phyloP scores from a whole-genome alignment of 805 yeast species.

The Candida mattraensis region DNA sequence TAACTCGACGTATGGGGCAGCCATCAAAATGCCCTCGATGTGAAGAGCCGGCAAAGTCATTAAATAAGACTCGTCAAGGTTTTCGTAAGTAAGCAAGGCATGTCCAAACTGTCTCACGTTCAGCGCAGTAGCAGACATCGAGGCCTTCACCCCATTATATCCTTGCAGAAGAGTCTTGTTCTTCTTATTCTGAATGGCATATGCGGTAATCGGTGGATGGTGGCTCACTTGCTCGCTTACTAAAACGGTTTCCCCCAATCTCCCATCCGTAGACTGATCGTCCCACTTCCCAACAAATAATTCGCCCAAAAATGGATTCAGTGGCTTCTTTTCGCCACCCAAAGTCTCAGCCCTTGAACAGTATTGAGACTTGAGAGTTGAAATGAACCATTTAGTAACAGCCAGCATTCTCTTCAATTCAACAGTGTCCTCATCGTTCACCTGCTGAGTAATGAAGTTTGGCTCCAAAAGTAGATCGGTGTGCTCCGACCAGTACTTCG shows the following conservation, averaged over 20 bases:
- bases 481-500: conserved; percentile 95
- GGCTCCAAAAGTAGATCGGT: conserved; percentile 82
- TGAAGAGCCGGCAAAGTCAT: conserved; percentile 93
- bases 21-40: conserved; percentile 88
- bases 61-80: conserved; percentile 65
- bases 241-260: conserved; percentile 72
- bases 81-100: conserved; percentile 67
- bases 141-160: conserved; percentile 84
- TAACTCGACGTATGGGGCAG: conserved; percentile 91
- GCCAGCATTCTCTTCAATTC: conserved; percentile 70
- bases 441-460: conserved; percentile 41
- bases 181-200: conserved; percentile 72
- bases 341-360: conserved; percentile 86
- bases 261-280: conserved; percentile 46
- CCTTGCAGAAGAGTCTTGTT: conserved; percentile 76
- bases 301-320: conserved; percentile 96
- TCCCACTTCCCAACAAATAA: conserved; percentile 88
- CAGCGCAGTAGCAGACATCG: conserved; percentile 72
- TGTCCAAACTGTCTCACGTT: conserved; percentile 93
- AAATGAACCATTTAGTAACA: conserved; percentile 87
- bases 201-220: conserved; percentile 98
- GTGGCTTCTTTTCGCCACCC: conserved; percentile 97
- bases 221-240: conserved; percentile 93
- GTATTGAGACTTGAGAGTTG: conserved; percentile 90
- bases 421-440: conserved; percentile 45